Conservation (phyloP, 371 early-diverging fungal species). For the Mortierella sp. region DNA sequence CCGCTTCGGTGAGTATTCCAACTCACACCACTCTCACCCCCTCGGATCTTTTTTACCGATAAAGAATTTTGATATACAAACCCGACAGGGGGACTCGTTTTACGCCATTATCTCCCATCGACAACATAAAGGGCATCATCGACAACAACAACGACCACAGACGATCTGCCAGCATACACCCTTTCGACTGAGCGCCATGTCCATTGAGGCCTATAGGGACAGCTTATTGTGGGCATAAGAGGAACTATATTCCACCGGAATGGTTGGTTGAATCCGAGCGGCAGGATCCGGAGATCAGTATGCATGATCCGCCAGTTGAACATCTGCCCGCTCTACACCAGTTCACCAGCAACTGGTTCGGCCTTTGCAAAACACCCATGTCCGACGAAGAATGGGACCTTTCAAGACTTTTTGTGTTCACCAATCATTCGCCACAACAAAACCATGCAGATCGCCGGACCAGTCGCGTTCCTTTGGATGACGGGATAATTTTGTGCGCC, state of each 20-base stretch:
- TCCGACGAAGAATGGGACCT: neutral
- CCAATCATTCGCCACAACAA: neutral
- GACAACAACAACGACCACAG: neutral
- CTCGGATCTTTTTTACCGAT: slow-evolving; percentile 4
- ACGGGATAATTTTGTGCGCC: slow-evolving; percentile 3
- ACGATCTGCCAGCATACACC: neutral
- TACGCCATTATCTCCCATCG: neutral
- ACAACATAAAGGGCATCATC: neutral
- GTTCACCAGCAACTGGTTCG: neutral
- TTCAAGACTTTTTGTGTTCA: neutral
- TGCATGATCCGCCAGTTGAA: slow-evolving; percentile 3
- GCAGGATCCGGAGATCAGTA: slow-evolving; percentile 16
- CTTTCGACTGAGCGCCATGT: neutral
- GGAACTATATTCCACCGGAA: neutral
- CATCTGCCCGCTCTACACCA: neutral
- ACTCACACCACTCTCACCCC: neutral
- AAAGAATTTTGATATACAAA: slow-evolving; percentile 7
- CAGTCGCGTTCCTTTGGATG: neutral
- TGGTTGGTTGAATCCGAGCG: slow-evolving; percentile 4
- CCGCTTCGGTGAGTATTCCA: slow-evolving; percentile 52
- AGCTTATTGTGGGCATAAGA: neutral
- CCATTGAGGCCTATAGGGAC: neutral
- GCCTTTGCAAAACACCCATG: neutral
- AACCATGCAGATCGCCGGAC: neutral
- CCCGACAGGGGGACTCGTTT: neutral